Evolutionary conservation across 148 eudicot species (phyloP), one percentile per base, ranked within the genome.

Genomic region (Chenopodium album): DNA sequence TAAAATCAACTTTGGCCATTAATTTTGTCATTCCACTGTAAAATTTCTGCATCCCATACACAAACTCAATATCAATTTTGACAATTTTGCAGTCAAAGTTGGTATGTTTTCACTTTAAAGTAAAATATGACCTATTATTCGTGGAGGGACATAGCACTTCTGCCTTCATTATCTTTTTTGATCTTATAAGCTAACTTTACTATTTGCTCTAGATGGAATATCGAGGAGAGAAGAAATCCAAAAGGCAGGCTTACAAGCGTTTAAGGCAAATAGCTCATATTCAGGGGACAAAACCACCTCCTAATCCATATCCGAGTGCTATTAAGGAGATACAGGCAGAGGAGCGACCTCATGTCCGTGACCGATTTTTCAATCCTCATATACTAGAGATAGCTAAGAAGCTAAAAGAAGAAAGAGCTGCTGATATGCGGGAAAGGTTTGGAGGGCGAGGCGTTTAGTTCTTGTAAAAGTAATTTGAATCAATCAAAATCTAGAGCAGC

Each of bases 231-330:
- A 92, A 74, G 72, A 91, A 83, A 83, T 87, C 82, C 20, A 95
- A 89, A 82, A 92, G 85, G 89, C 87, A 88, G 80, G 98, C 97
- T 46, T 93, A 90, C 76, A 70, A 83, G 66, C 86, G 93, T 29
- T 69, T 92, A 85, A 93, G 87, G 90, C 84, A 95, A 85, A 89
- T 93, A 73, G 89, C 98, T 14, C 87, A 89, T 9, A 72, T 87
- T 60, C 91, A 90, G 87, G 98, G 91, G 69, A 90, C 88, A 83
- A 90, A 76, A 75, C 91, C 92, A 29, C 91, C 94, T 73, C 92
- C 92, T 59, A 95, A 95, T 79, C 98, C 97, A 14, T 95, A 93
- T 74, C 93, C 97, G 9, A 93, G 94, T 85, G 98, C 93, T 78
- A 81, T 95, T 48, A 92, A 90, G 82, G 94, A 92, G 89, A 95